Base-by-base conservation (phyloP, 2,329 filamentous ascomycete species). In the Xylariaceae sp. region DNA sequence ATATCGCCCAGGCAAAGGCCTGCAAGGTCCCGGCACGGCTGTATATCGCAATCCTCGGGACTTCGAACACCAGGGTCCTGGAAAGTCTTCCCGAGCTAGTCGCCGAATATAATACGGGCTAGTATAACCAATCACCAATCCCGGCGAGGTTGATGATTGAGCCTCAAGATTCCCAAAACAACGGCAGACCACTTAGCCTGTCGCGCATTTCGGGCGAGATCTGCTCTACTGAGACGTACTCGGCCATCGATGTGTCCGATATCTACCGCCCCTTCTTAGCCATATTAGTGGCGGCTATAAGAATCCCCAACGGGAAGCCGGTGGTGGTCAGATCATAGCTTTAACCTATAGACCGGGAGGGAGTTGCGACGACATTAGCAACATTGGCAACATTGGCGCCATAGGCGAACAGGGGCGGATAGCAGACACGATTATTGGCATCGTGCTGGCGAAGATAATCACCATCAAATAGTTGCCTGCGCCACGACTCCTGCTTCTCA, bases 231-330 rank as follows among this genome's bases (percentile, higher is more conserved):
- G 35, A 46, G n/a, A n/a, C 11, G 7, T 34, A 26, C 27, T 47
- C 39, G 39, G 30, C 4, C 11, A n/a, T 30, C 32, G 37, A 32
- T 46, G 39, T 47, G 44, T 53, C 49, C 46, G 43, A 50, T 41
- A 30, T 11, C 26, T 42, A 46, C 47, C 34, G 48, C 19, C 11
- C 27, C 29, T 11, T 2, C n/a, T 34, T 37, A 8, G 12, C n/a
- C 12, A 32, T n/a, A 19, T 30, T 32, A 9, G 43, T 30, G 34
- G 11, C 31, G 30, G 7, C 32, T 39, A 4, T 54, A 41, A 57
- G 35, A 42, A 57, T 55, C 57, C 54, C 57, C 57, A 57, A 57
- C 57, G 54, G 57, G 43, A 48, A 54, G 46, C 57, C 57, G 57
- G 43, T 54, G 57, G 51, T 55, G 54, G 54, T 57, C 57, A 59